phyloP scores from a whole-genome alignment of 257 asterid genomes.

The Nicotiana attenuata region DNA sequence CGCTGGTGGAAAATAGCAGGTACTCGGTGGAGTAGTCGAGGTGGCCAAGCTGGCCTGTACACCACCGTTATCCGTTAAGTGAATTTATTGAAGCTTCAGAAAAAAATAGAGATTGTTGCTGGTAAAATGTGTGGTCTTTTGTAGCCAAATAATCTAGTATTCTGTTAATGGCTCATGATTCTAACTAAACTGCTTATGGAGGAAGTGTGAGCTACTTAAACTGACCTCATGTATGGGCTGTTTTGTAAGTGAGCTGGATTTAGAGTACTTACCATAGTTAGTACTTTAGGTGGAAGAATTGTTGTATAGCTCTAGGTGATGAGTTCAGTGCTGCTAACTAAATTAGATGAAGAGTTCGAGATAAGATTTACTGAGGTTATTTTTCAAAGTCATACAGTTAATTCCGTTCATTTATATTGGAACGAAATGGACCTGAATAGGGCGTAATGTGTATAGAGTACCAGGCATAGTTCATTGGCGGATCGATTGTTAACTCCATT shows the following conservation, averaged over 20 bases:
- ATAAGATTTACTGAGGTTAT: background rate
- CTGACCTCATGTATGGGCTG: background rate
- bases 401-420: background rate
- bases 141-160: background rate
- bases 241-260: background rate
- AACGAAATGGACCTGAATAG: background rate
- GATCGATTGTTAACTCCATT: background rate
- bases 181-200: background rate
- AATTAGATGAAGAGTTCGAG: background rate
- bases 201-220: background rate
- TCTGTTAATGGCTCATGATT: background rate
- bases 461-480: background rate
- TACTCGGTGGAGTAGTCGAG: too few species aligned
- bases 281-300: background rate
- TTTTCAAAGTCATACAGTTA: background rate
- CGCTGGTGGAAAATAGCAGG: too few species aligned
- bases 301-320: background rate
- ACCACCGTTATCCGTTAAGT: background rate
- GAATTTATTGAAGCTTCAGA: background rate
- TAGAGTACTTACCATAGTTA: background rate
- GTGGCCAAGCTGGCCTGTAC: too few species aligned
- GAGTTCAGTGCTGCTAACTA: background rate
- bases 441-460: background rate
- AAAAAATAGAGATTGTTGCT: background rate
- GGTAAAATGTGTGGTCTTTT: background rate